Evolutionary conservation across 1,284 basidiomycete species (phyloP), one percentile per base, ranked within the genome.

Genomic region (Irpex sp.): DNA sequence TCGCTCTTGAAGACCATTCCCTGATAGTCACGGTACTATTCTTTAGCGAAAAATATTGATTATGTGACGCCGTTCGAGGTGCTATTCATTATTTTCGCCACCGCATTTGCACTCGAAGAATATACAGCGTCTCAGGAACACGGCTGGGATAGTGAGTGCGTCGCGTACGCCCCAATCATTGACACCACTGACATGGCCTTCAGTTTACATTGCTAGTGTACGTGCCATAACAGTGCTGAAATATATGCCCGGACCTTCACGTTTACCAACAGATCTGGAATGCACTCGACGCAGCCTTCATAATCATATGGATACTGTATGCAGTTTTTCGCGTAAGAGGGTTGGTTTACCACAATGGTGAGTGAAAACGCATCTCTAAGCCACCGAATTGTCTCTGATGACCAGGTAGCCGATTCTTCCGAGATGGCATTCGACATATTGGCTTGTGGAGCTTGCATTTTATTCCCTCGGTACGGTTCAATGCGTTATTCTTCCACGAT

Each of bases 171-270:
- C 26, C 2, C 26, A 26, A 26, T 26, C 4, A 4, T 26, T 26
- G 26, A 26, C 26, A 26, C 26, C 3, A 59, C 46, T 39, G 1
- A 6, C n/a, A 17, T 68, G 26, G 26, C 26, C 3, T 26, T 26
- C 26, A 92, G 92, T 95, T 60, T 94, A 94, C 72, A 84, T 92
- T 53, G 90, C 92, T 19, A 93, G 92, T 71, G 92, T 92, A 71
- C 26, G 26, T 26, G 26, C 3, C 26, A 3, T 3, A 11, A 50
- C 4, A 69, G 76, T 67, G 46, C 26, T 7, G 46, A 33, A 11
- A 36, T 1, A 58, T 15, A 21, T 46, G 9, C 9, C 53, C 39
- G 2, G 2, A n/a, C 8, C 4, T 11, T 33, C 11, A 55, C 26
- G 4, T 57, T 60, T 36, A 36, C 62, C 15, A 61, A 35, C 53